Evolutionary conservation across 257 asterid species (phyloP), one percentile per base, ranked within the genome.

Genomic region (Jacaranda copaia): DNA sequence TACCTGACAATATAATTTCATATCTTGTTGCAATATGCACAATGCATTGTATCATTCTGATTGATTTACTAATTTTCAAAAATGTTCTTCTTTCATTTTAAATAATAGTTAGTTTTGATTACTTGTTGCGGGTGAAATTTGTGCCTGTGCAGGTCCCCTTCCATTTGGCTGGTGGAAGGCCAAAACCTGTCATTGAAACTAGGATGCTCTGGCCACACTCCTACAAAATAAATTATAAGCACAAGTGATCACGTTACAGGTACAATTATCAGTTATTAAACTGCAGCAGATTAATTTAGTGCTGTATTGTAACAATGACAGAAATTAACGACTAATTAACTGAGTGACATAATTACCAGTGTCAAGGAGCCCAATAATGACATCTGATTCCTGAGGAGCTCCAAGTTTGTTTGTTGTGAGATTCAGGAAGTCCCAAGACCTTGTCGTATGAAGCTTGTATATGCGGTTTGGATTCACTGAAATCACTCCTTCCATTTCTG

Each of bases 51-150:
- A 9, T 8, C 8, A 7, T 8, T 1, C 3, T 7, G 1, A 25
- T 25, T 2, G 32, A 25, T 25, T 25, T 25, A 25, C 32, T 25
- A 25, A 25, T 25, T 25, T 25, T 25, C 32, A 25, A 25, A 25
- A 25, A 25, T 25, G 2, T 25, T 25, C 32, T 25, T 25, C 32
- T 25, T 25, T 25, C 32, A 25, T 25, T 25, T 25, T 25, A 25
- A 25, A 25, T 25, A 25, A 25, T 73, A 67, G 70, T 53, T 84
- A 9, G 14, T 48, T 35, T 55, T 75, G 68, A 74, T 60, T 84
- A 86, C 92, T 90, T 90, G 80, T 88, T 90, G 87, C 96, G 88
- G 46, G 96, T 90, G 87, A 90, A 88, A 55, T 90, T 90, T 7
- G 63, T 4, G 68, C 59, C 73, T 15, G 81, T 55, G 85, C 96